Conservation (phyloP, 768 basidiomycete genomes). For the Tylopilus balloui region DNA sequence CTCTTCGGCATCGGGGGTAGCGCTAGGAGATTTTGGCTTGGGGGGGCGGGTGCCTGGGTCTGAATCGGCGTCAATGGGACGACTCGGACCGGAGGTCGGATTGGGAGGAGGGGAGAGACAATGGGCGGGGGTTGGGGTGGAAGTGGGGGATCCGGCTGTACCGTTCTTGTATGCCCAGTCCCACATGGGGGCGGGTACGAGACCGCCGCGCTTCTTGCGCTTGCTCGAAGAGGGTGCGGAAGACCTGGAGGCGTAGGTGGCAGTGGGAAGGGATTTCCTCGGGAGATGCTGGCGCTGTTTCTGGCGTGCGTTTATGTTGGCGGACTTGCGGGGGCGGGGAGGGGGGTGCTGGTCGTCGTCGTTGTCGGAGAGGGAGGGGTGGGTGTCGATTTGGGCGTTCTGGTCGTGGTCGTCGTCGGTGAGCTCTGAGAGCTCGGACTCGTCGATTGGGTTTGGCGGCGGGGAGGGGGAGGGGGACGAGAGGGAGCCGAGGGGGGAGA, state of each 20-base stretch:
- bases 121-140: constrained; percentile 6
- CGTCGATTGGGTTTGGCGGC: constrained; percentile 38
- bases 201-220: constrained; percentile 56
- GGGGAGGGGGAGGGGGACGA: constrained; percentile 68
- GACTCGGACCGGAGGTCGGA: constrained; percentile 6
- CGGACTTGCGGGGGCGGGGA: constrained; percentile 15
- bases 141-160: constrained; percentile 18
- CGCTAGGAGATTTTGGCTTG: constrained; percentile 3
- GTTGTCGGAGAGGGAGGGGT: constrained; percentile 24
- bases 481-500: constrained; percentile 50
- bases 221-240: constrained; percentile 21
- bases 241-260: constrained; percentile 3
- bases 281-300: constrained; percentile 8
- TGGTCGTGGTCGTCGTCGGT: constrained; percentile 75
- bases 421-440: constrained; percentile 79
- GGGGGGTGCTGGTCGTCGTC: constrained; percentile 18
- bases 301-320: constrained; percentile 1
- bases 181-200: constrained; percentile 83
- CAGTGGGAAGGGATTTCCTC: constrained; percentile 6
- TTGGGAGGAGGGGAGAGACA: constrained; percentile 1
- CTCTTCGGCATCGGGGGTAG: constrained; percentile 32
- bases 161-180: constrained; percentile 66
- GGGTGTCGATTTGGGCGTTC: constrained; percentile 24
- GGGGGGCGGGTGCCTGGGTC: background rate
- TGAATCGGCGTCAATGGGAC: constrained; percentile 1